Evolutionary conservation across 2,329 filamentous ascomycete genomes (phyloP), one percentile per base, ranked within the genome.

Genomic region (Verticillium albo-atrum): DNA sequence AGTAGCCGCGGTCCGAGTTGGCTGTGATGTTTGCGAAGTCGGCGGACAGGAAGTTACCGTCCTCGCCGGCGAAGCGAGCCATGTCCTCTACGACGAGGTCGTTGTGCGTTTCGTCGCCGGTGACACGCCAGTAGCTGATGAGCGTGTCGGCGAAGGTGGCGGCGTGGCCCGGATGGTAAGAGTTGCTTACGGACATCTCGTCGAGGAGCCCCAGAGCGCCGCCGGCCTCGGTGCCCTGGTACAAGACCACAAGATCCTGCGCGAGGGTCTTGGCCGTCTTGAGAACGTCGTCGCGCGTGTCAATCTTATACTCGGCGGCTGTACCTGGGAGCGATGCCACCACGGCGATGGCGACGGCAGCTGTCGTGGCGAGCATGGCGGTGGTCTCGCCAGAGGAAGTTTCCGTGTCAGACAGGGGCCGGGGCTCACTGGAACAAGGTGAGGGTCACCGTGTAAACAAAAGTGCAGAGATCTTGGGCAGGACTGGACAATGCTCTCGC

Each of bases 1-100:
- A 87, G 69, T 83, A 82, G 15, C 77, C 79, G 71, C 87, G 84
- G 62, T 87, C 84, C 63, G 87, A 84, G 66, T 87, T 87, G 55
- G 82, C 82, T 42, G 79, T 67, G 3, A 68, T 70, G 3, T 70
- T 71, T 2, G 78, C 76, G 60, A 74, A 72, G 66, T 81, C 81
- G 2, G 64, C 61, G 0, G 82, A 82, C 75, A 82, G 76, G 70
- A 77, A 85, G 65, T 84, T 73, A 42, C 72, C 65, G 50, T 79
- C 74, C 1, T 75, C 70, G 6, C 81, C 82, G 17, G 73, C 68
- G 64, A 85, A 82, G 62, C 74, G 75, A 3, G 77, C 67, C 47
- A 84, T 66, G 3, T 74, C 79, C 62, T 80, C 68, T 9, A 71
- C 75, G 7, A 78, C 71, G 15, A 79, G 69, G 17, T 74, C 70